phyloP scores from a whole-genome alignment of 805 yeast species.

The Novakomyces olei region DNA sequence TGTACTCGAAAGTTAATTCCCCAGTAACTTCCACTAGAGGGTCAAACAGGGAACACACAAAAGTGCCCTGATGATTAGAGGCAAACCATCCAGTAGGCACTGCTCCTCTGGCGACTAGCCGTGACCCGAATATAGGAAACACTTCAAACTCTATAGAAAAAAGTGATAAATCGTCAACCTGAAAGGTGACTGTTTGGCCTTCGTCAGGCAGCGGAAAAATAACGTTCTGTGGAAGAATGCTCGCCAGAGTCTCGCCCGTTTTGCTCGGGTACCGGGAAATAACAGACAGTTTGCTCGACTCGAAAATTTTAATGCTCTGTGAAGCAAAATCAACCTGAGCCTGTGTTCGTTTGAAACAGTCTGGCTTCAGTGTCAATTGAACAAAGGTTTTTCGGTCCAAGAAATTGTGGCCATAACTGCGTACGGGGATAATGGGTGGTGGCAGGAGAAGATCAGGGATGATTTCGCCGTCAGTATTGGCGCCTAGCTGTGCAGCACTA shows the following conservation, averaged over 20 bases:
- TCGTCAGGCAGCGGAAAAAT: constrained; percentile 53
- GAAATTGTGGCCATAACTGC: constrained; percentile 90
- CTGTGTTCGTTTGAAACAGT: constrained; percentile 16
- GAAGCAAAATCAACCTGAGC: constrained; percentile 24
- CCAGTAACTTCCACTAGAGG: no score
- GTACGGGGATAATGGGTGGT: constrained; percentile 83
- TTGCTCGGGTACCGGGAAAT: no score
- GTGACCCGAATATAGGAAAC: constrained; percentile 85
- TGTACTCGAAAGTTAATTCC: no score
- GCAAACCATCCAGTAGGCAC: no score
- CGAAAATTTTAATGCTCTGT: no score
- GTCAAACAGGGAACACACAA: no score
- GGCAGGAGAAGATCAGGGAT: constrained; percentile 85
- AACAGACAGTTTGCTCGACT: constrained; percentile 30
- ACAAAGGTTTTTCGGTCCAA: constrained; percentile 72
- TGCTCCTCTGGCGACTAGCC: constrained; percentile 73
- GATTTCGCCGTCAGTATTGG: constrained; percentile 31
- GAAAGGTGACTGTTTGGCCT: constrained; percentile 46
- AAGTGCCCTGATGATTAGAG: no score
- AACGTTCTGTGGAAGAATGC: constrained; percentile 71
- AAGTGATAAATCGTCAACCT: constrained; percentile 8
- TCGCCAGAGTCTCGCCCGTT: constrained; percentile 39
- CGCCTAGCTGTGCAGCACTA: background rate
- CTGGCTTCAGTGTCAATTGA: constrained; percentile 45
- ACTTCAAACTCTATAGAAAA: constrained; percentile 32